Evolutionary conservation across 768 basidiomycete species (phyloP), one percentile per base, ranked within the genome.

Genomic region (Asterophora lycoperdoides): DNA sequence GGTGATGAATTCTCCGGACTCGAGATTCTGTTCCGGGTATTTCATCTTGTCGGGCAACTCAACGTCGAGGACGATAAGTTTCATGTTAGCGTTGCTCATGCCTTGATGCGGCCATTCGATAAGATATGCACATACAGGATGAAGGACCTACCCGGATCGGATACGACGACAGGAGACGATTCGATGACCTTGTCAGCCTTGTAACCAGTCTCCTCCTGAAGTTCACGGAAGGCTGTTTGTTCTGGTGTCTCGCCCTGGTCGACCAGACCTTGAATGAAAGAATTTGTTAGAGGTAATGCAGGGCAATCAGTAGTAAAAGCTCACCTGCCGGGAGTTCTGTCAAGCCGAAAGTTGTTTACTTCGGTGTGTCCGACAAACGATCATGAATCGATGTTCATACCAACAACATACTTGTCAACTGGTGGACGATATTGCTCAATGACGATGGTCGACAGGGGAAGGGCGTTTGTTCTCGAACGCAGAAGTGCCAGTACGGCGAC

Each of bases 51-150:
- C 81, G n/a, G 78, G 71, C 46, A 97, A 71, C 29, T 72, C 64
- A 37, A 92, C 86, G 50, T 77, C 75, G 23, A 94, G 71, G 14
- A 84, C 74, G 40, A 91, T 83, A 17, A 96, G 78, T 58, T 89
- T 84, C 90, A 94, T 94, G 61, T 89, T 95, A 10, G 94, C 89
- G 37, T 83, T 92, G 15, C 90, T 87, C 93, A 98, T 93, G 8
- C 94, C 93, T 89, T 38, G 26, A 20, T 40, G 3, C 23, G 10
- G 47, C n/a, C 35, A 40, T 51, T 36, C 33, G 23, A 18, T 52
- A 40, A 46, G 29, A 34, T 44, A 44, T 28, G 35, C 46, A n/a
- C 5, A 34, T 23, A 30, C 15, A 41, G 23, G 4, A 19, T 20
- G 13, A 5, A 35, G 37, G 13, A 29, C 59, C 68, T 43, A 87